These are phyloP conservation scores for Paradendryphiella salina DNA, from an alignment of 2,329 filamentous ascomycete species.

Conservation along the genomic window DNA sequence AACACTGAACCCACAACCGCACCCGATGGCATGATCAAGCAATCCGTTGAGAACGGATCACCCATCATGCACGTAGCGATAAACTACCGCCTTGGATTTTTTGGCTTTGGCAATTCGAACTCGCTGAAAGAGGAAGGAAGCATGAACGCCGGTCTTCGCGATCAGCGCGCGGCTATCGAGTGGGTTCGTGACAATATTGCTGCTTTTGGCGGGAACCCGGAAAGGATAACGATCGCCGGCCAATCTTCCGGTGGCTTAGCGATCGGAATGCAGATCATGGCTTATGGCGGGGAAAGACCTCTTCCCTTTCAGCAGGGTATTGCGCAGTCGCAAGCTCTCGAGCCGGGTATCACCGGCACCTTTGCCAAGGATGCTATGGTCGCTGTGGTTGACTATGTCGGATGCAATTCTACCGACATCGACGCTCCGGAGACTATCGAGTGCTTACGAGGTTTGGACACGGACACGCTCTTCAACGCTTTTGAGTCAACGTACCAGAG, in stretches of 20 bases:
- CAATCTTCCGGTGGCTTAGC: constrained; percentile 45
- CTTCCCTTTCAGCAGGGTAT: constrained; percentile 41
- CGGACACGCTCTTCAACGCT: constrained; percentile 50
- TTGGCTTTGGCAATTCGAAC: constrained; percentile 46
- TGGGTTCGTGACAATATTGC: constrained; percentile 48
- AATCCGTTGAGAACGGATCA: constrained; percentile 52
- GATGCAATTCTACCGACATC: constrained; percentile 49
- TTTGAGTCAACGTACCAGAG: constrained; percentile 50
- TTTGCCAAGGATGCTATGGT: constrained; percentile 55
- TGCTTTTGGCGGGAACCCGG: constrained; percentile 41
- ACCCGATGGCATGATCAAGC: constrained; percentile 53
- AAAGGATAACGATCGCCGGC: constrained; percentile 47
- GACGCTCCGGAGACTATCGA: constrained; percentile 51
- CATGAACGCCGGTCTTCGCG: constrained; percentile 46
- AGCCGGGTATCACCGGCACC: constrained; percentile 54
- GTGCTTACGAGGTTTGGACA: constrained; percentile 54
- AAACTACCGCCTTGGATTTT: constrained; percentile 47
- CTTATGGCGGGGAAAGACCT: constrained; percentile 37
- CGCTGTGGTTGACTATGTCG: constrained; percentile 48
- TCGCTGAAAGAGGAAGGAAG: constrained; percentile 39
- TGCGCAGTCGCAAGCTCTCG: constrained; percentile 54
- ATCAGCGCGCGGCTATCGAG: constrained; percentile 46
- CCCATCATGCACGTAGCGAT: constrained; percentile 46
- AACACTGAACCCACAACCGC: constrained; percentile 44
- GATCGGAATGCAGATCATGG: constrained; percentile 41